Evolutionary conservation across 2,329 filamentous ascomycete species (phyloP), one percentile per base, ranked within the genome.

Genomic region (Phaeomoniella chlamydospora): DNA sequence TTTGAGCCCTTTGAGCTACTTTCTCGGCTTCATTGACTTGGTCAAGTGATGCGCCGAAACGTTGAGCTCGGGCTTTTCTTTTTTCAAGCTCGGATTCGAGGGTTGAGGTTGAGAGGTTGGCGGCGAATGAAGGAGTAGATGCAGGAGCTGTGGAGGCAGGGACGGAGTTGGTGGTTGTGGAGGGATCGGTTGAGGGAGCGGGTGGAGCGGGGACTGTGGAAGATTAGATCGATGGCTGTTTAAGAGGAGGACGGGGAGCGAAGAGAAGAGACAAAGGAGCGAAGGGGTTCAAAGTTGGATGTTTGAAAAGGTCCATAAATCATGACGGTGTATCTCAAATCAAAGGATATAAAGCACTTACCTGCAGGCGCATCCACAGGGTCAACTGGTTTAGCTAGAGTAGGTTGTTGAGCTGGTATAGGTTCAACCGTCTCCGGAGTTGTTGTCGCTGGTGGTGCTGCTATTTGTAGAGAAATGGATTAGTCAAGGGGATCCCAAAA

Each of bases 51-150:
- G 37, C 35, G 13, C 62, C 62, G 42, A 67, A 67, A 39, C 65
- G 62, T 41, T 59, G 62, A 10, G 64, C 64, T 35, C 64, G 61
- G 26, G 58, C 57, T 47, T 63, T 64, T 41, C 64, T 61, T 51
- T 64, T 66, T 38, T 52, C 57, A 43, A 66, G 41, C 38, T 67
- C 64, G 29, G 54, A 54, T 41, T 67, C 62, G 15, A 64, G 36
- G 37, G 62, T 56, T 4, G 62, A 61, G 12, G 55, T 46, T 6
- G 61, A 54, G 13, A 66, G 54, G 15, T 60, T 56, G 15, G 56
- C 53, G 5, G 55, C 54, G 45, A 57, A 67, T 38, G 58, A 37
- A 15, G 22, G 5, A n/a, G 18, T 19, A 15, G 16, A 13, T 26
- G 6, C n/a, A n/a, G 22, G 6, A n/a, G 36, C 37, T 1, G 43